These are phyloP conservation scores for Aphanomyces invadans DNA, from an alignment of 352 stramenopile genomes.

Conservation along the genomic window DNA sequence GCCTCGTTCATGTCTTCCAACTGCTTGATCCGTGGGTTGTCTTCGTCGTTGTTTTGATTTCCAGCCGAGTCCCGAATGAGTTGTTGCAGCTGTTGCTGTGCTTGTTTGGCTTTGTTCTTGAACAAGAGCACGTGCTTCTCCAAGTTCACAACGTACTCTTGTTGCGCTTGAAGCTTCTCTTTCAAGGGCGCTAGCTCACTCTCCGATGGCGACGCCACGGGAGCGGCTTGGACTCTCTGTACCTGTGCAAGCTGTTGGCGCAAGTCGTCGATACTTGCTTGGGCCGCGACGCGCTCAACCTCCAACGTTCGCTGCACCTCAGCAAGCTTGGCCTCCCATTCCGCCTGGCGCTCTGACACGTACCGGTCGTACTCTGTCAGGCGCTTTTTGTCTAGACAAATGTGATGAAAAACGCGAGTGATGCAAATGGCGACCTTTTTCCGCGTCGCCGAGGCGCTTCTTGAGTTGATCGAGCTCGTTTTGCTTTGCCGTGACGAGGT, in stretches of 20 bases:
- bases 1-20: conserved; percentile 65
- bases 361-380: conserved; percentile 23
- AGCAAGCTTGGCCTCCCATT: conserved; percentile 14
- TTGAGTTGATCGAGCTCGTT: conserved; percentile 7
- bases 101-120: conserved; percentile 81
- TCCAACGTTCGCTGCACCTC: not conserved
- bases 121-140: conserved; percentile 83
- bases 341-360: conserved; percentile 9
- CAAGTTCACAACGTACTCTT: conserved; percentile 73
- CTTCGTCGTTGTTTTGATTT: conserved; percentile 29
- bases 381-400: conserved; percentile 18
- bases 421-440: not conserved
- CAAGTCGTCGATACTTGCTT: conserved; percentile 22
- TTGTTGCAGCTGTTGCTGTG: conserved; percentile 74
- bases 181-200: conserved; percentile 42
- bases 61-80: conserved; percentile 53
- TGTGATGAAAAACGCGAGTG: not conserved
- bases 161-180: conserved; percentile 61
- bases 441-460: conserved; percentile 1
- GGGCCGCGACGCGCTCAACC: not conserved
- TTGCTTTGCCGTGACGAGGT: conserved; percentile 2
- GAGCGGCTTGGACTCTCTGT: conserved; percentile 25
- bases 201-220: not conserved
- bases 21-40: conserved; percentile 49
- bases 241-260: conserved; percentile 26